Conservation (phyloP, 1,284 basidiomycete species). For the Trichosporon inkin region DNA sequence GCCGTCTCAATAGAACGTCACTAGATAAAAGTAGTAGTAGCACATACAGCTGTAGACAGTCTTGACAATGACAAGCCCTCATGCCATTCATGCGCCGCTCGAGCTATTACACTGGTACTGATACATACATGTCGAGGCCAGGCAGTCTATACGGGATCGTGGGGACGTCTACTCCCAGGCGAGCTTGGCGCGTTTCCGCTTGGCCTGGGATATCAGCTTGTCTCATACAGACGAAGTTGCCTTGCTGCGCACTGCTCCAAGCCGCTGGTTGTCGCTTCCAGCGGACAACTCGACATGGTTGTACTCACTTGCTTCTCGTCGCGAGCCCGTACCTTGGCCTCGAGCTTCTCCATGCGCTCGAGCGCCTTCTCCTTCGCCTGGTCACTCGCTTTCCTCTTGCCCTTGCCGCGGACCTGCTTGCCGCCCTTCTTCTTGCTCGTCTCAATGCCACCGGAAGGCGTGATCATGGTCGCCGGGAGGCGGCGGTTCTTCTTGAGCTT, state of each 20-base stretch:
- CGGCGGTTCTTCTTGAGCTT: conserved; percentile 45
- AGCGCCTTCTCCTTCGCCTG: conserved; percentile 41
- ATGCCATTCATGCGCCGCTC: not conserved
- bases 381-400: conserved; percentile 29
- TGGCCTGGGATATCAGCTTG: conserved; percentile 30
- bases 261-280: not conserved
- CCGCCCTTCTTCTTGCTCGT: conserved; percentile 28
- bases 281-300: not conserved
- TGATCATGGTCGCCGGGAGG: conserved; percentile 47
- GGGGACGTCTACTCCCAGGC: conserved; percentile 39
- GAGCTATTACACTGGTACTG: not conserved
- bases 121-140: conserved; percentile 11
- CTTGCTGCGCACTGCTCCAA: not conserved
- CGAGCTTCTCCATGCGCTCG: conserved; percentile 31
- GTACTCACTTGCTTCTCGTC: conserved; percentile 44
- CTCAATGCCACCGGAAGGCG: conserved; percentile 33
- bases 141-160: not conserved
- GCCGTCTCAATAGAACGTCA: not conserved
- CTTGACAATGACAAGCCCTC: not conserved
- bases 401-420: conserved; percentile 19
- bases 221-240: too few relatives aligned
- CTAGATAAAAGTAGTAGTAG: conserved; percentile 3
- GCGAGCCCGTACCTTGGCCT: conserved; percentile 25
- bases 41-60: not conserved
- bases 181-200: conserved; percentile 43